Base-by-base conservation (phyloP, 2,329 filamentous ascomycete species). In the Orbilia brochopaga region DNA sequence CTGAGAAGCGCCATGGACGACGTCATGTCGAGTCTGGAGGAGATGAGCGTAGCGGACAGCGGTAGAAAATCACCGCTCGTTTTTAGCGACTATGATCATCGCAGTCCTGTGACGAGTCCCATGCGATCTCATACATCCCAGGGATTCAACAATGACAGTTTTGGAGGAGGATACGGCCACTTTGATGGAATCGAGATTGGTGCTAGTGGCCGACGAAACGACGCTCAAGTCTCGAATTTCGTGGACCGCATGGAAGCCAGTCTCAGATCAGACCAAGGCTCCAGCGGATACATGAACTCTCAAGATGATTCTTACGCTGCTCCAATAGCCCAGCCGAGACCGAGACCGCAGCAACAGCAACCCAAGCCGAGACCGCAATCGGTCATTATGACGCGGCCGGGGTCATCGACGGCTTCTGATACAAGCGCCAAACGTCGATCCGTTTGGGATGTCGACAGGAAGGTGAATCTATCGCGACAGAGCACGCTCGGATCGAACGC, bases 1-100 rank as follows among this genome's bases (percentile, higher is more conserved):
- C 82, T 99, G 1, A 85, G 94, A 69, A 91, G 92, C 79, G 94
- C 94, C 0, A 99, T 99, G 92, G 93, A 97, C 78, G 93, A 95
- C 79, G 92, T 99, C 2, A 97, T 97, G 87, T 91, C 94, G 75
- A 95, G 94, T 63, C 81, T 99, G 48, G 89, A 96, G 78, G 92
- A 92, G 70, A 90, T 99, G 83, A 88, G 69, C 19, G 62, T 73
- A 11, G 52, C 59, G 15, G 69, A 67, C 51, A 57, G 69, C 10
- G 79, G 60, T n/a, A 64, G 62, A 55, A 72, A 52, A 10, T 65
- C 67, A 13, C 67, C 67, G 7, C 63, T 65, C 21, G 59, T 54
- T 2, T 72, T 72, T 50, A 54, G 64, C 50, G 67, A 72, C 27
- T 72, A 65, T 24, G 67, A 72, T 51, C 63, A 64, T 30, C 48